Evolutionary conservation across 148 eudicot genomes (phyloP), one percentile per base, ranked within the genome.

Genomic region (Rhododendron molle): DNA sequence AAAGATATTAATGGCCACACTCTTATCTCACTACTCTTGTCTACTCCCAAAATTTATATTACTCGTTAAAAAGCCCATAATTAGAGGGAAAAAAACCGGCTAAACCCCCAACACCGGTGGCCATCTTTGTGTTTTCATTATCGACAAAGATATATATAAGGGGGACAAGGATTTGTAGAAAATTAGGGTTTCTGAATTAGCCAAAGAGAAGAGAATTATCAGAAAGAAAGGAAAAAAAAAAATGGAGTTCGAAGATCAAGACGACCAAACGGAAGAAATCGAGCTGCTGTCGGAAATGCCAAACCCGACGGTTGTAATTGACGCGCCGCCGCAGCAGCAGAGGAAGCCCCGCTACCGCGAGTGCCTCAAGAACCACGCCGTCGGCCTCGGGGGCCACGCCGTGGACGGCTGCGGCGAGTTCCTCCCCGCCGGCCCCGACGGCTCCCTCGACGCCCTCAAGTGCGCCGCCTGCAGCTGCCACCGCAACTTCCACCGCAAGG

Each of bases 401-500:
- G 89, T 94, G 0, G 99, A 96, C 85, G 99, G 99, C 18, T 96
- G 99, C 86, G 91, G 99, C 7, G 99, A 96, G 94, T 96, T 96
- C 81, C 89, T 96, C 84, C 90, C 98, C 0, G 94, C 96, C 0
- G 99, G 98, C 0, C 86, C 83, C 0, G 96, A 92, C 1, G 99
- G 98, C 3, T 83, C 94, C 15, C 81, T 96, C 0, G 99, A 95
- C 69, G 94, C 93, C 0, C 89, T 96, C 21, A 92, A 91, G 46
- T 96, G 99, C 93, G 99, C 99, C 54, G 98, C 99, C 7, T 96
- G 99, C 72, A 90, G 88, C 90, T 96, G 99, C 89, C 99, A 96
- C 95, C 96, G 99, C 13, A 96, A 96, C 91, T 96, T 96, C 91
- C 99, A 96, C 95, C 98, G 98, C 65, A 96, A 92, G 72, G 97